These are phyloP conservation scores for Plasmodium coatneyi DNA, from an alignment of 169 alveolate genomes.

Conservation along the genomic window DNA sequence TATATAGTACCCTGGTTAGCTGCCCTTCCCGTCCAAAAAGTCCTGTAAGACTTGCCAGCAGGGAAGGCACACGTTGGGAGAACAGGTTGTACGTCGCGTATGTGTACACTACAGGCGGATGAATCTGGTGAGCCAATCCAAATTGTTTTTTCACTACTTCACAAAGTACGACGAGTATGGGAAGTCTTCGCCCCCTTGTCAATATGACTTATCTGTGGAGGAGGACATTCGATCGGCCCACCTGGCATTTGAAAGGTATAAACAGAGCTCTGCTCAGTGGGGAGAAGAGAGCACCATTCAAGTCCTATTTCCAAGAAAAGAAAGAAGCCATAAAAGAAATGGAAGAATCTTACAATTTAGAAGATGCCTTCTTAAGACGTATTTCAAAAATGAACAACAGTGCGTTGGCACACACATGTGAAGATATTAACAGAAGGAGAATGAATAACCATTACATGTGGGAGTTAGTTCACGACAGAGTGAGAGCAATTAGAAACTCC, in stretches of 20 bases:
- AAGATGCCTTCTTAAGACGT: constrained; percentile 43
- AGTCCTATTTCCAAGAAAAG: not conserved
- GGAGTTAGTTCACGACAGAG: constrained; percentile 56
- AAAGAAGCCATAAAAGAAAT: constrained; percentile 9
- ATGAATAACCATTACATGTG: constrained; percentile 38
- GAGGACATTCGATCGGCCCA: not conserved
- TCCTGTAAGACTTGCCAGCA: not conserved
- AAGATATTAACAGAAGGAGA: constrained; percentile 45
- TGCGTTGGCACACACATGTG: constrained; percentile 54
- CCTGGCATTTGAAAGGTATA: not conserved
- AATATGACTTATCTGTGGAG: not conserved
- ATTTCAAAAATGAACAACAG: constrained; percentile 59
- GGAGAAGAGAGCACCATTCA: not conserved
- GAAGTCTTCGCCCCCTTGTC: not conserved
- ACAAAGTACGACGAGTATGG: not conserved
- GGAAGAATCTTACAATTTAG: constrained; percentile 53
- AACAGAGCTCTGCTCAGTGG: not conserved
- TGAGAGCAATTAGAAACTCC: constrained; percentile 30
- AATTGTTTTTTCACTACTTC: not conserved
- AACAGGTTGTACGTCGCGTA: not conserved
- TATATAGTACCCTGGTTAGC: not conserved
- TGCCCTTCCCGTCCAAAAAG: not conserved
- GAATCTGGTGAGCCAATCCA: not conserved
- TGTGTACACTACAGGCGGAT: not conserved
- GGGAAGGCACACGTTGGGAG: not conserved